Base-by-base conservation (phyloP, 306 rosid species). In the Herpetospermum pedunculosum region DNA sequence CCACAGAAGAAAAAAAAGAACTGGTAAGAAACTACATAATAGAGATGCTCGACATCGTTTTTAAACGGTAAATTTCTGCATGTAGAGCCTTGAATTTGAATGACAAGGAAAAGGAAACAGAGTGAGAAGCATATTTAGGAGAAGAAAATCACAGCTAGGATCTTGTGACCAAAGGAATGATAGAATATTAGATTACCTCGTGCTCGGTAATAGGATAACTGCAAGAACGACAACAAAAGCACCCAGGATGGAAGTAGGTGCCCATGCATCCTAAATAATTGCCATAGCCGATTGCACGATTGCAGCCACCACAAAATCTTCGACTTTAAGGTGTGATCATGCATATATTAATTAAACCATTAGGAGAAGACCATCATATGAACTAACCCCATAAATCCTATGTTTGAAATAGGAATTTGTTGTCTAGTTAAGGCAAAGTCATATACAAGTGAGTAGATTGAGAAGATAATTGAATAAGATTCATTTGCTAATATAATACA, bases 201-300 rank as follows among this genome's bases (percentile, higher is more conserved):
- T 83, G 87, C 81, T 90, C 97, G 11, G 90, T 87, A 64, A 93
- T 93, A 35, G 98, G 96, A 38, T 50, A 81, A 73, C 78, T 79
- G 63, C 98, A 93, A 64, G 88, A 84, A 77, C 79, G 86, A 80
- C 98, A 93, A 14, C 90, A 35, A 75, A 93, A 93, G 83, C 98
- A 93, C 12, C 80, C 83, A 6, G 97, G 97, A 84, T 93, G 98
- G 76, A 79, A 93, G 86, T 75, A 87, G 38, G 82, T 84, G 47
- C 84, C 86, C 82, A 88, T 88, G 81, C 94, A 82, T 70, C 88
- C 97, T 73, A 93, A 75, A 84, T 87, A 93, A 82, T 86, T 87
- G 8, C 94, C 97, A 14, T 80, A 75, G 34, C 74, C 53, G 73
- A 93, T 90, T 25, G 85, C 87, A 37, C 77, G 80, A 57, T 87